Conservation (phyloP, 2,329 filamentous ascomycete species). For the Ophiostoma montium region DNA sequence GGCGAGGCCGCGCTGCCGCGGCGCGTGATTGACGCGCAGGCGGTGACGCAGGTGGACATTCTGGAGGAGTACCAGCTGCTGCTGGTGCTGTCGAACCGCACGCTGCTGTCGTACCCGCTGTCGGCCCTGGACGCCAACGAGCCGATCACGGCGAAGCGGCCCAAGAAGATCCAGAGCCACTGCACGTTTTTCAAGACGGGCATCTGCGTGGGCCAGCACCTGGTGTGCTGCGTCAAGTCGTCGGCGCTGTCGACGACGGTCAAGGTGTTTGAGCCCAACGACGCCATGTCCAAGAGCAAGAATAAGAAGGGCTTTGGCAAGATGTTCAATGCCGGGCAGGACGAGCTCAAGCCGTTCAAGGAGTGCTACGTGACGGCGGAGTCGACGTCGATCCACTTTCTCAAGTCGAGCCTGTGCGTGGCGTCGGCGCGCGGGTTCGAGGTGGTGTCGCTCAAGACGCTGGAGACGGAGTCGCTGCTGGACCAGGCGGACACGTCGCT, state of each 20-base stretch:
- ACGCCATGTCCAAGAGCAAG: constrained; percentile 82
- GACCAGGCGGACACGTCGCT: constrained; percentile 96
- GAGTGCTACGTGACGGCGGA: constrained; percentile 98
- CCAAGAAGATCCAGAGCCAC: constrained; percentile 92
- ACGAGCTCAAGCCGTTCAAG: constrained; percentile 92
- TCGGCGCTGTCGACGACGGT: constrained; percentile 88
- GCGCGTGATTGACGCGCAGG: constrained; percentile 70
- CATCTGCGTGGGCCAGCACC: constrained; percentile 82
- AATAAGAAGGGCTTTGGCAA: constrained; percentile 92
- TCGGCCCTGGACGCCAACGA: constrained; percentile 78
- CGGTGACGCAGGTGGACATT: constrained; percentile 90
- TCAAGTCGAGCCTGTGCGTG: constrained; percentile 92
- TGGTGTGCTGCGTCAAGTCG: constrained; percentile 94
- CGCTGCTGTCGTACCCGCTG: constrained; percentile 75
- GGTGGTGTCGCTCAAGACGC: constrained; percentile 87
- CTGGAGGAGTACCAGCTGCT: constrained; percentile 89
- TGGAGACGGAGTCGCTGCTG: constrained; percentile 93
- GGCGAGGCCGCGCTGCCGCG: constrained; percentile 67
- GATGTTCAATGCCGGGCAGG: constrained; percentile 86
- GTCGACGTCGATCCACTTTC: constrained; percentile 95
- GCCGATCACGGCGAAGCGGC: constrained; percentile 64
- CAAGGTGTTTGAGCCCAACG: constrained; percentile 98
- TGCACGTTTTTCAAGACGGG: constrained; percentile 98
- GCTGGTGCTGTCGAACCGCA: constrained; percentile 85
- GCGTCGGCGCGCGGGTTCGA: constrained; percentile 93